phyloP scores from a whole-genome alignment of 495 filamentous ascomycete species.

The Hypoxylon trugodes region DNA sequence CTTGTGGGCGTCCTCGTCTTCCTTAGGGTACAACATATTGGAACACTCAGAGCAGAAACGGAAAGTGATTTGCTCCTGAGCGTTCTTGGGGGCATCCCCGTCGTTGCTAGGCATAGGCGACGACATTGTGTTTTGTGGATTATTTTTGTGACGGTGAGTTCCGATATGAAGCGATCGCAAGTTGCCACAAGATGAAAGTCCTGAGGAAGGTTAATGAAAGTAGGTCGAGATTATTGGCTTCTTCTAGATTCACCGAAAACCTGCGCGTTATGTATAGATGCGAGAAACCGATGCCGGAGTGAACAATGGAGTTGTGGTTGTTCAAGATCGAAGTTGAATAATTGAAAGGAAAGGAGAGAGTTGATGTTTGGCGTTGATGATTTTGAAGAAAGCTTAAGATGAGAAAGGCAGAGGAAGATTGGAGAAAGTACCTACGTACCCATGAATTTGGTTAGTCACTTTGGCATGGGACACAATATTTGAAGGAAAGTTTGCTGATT shows the following conservation, averaged over 20 bases:
- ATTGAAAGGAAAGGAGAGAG: too few species aligned
- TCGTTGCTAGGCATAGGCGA: conserved; percentile 66
- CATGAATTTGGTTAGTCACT: too few species aligned
- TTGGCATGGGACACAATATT: too few species aligned
- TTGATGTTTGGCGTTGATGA: too few species aligned
- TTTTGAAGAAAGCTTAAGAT: too few species aligned
- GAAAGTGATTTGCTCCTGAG: conserved; percentile 84
- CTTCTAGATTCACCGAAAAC: neutral
- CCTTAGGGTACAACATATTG: conserved; percentile 97
- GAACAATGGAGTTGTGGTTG: neutral
- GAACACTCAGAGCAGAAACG: conserved; percentile 98
- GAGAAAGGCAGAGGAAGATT: too few species aligned
- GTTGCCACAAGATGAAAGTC: neutral
- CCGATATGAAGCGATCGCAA: neutral
- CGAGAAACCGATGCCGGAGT: neutral
- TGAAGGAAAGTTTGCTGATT: too few species aligned
- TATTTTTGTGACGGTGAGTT: neutral
- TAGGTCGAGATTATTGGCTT: neutral
- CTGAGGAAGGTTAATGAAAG: neutral
- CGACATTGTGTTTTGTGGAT: conserved; percentile 55
- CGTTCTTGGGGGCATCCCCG: conserved; percentile 62
- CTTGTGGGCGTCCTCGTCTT: conserved; percentile 70
- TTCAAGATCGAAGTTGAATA: too few species aligned
- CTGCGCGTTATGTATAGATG: too few species aligned
- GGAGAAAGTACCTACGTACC: too few species aligned